These are phyloP conservation scores for Ascochyta clinopodiicola DNA, from an alignment of 2,329 filamentous ascomycete species.

Conservation along the genomic window DNA sequence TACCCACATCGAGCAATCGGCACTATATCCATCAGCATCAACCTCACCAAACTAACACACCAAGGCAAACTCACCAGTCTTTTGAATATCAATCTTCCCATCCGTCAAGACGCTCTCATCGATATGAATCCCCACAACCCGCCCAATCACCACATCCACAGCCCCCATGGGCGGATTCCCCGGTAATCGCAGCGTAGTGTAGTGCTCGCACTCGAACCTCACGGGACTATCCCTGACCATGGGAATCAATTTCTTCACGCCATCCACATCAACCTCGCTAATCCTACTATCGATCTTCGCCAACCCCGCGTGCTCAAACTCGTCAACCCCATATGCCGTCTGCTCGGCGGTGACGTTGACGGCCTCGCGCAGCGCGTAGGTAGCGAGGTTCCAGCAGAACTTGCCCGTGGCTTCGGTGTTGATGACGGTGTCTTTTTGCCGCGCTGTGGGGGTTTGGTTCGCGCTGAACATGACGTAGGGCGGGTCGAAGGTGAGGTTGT, in stretches of 20 bases:
- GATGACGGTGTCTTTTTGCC: slow-evolving; percentile 63
- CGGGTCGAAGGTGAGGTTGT: slow-evolving; percentile 68
- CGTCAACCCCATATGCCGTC: slow-evolving; percentile 58
- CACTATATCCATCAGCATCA: slow-evolving; percentile 24
- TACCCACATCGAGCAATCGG: slow-evolving; percentile 68
- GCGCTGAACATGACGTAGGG: slow-evolving; percentile 68
- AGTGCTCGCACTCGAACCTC: slow-evolving; percentile 64
- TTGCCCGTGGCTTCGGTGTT: slow-evolving; percentile 64
- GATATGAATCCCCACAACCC: slow-evolving; percentile 65
- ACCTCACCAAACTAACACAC: background rate
- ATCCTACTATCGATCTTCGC: slow-evolving; percentile 55
- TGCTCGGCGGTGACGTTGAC: slow-evolving; percentile 64
- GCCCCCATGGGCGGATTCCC: slow-evolving; percentile 65
- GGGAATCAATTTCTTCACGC: slow-evolving; percentile 51
- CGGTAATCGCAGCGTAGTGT: slow-evolving; percentile 61
- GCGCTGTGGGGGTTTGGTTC: slow-evolving; percentile 58
- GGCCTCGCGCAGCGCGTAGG: slow-evolving; percentile 61
- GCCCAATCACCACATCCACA: slow-evolving; percentile 64
- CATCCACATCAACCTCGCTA: slow-evolving; percentile 37
- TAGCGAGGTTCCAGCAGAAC: slow-evolving; percentile 67
- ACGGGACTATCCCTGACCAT: slow-evolving; percentile 64
- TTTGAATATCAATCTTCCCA: slow-evolving; percentile 62
- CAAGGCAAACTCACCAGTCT: slow-evolving; percentile 49
- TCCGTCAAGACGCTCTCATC: slow-evolving; percentile 61
- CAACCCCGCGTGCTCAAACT: slow-evolving; percentile 60